A percentile compares a stretch with the other conserved stretches of the same genome.
These are phyloP conservation scores for Neurospora hispaniola DNA, from an alignment of 495 filamentous ascomycete species.

Conservation along the genomic window DNA sequence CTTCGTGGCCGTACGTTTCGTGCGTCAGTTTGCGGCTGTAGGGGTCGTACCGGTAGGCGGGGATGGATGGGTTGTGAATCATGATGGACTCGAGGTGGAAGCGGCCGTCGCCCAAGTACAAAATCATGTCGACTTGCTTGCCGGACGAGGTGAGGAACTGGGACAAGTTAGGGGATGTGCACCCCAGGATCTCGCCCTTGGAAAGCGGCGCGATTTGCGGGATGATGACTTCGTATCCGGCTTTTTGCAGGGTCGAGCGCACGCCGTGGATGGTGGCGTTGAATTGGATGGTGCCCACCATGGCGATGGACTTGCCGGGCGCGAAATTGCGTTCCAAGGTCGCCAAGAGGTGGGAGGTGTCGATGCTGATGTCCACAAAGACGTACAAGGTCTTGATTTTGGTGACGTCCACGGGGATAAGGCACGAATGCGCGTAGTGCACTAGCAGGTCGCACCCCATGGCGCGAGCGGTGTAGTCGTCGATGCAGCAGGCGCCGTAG, in stretches of 20 bases:
- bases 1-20: constrained; percentile 79
- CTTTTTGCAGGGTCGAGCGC: constrained; percentile 59
- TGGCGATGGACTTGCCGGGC: constrained; percentile 72
- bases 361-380: constrained; percentile 96
- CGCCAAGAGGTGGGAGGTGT: constrained; percentile 71
- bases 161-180: constrained; percentile 73
- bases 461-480: constrained; percentile 93
- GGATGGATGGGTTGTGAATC: constrained; percentile 89
- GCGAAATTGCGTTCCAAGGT: constrained; percentile 86
- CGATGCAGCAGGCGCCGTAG: constrained; percentile 97
- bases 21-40: constrained; percentile 86
- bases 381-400: constrained; percentile 94
- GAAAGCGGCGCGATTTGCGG: constrained; percentile 89
- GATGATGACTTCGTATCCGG: constrained; percentile 73
- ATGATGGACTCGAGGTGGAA: constrained; percentile 98
- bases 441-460: constrained; percentile 91
- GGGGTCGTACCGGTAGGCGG: constrained; percentile 93
- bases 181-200: constrained; percentile 91
- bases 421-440: constrained; percentile 93
- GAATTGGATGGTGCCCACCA: constrained; percentile 98
- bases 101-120: constrained; percentile 91
- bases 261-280: constrained; percentile 89
- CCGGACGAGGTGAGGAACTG: constrained; percentile 21
- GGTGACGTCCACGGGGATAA: constrained; percentile 92
- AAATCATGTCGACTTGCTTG: constrained; percentile 57